Conservation (phyloP, 2,329 filamentous ascomycete genomes). For the Ceratocystis diversiconidia region DNA sequence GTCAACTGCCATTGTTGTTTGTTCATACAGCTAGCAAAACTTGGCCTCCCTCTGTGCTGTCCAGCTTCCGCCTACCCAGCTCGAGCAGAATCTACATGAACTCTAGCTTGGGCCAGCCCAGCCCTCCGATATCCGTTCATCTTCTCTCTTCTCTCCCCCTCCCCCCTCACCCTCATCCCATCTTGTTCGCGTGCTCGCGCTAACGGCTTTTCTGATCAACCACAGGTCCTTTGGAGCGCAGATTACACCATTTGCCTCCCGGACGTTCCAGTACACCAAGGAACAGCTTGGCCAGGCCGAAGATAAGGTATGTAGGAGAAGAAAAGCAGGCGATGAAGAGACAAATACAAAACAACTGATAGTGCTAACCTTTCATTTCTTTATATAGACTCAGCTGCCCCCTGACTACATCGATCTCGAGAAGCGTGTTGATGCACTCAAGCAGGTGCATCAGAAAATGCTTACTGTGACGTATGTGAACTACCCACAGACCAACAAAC, state of each 20-base stretch:
- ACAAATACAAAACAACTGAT: not conserved
- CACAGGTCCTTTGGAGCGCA: conserved; percentile 52
- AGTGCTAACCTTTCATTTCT: not conserved
- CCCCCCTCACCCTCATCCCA: not conserved
- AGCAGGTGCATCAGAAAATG: conserved; percentile 94
- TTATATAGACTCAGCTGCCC: conserved; percentile 71
- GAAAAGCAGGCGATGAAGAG: too few relatives aligned
- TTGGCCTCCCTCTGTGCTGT: not conserved
- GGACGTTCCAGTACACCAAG: conserved; percentile 94
- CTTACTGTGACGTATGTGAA: conserved; percentile 76
- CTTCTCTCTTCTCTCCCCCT: not conserved
- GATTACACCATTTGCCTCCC: conserved; percentile 82
- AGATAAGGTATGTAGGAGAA: conserved; percentile 54
- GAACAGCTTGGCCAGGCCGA: conserved; percentile 91
- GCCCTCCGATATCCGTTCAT: not conserved
- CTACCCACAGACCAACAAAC: not conserved
- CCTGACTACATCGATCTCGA: conserved; percentile 97
- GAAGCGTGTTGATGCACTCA: conserved; percentile 95
- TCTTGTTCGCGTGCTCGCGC: not conserved
- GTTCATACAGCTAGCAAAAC: too few relatives aligned
- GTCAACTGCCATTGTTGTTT: not conserved
- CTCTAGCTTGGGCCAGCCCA: not conserved
- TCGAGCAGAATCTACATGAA: not conserved
- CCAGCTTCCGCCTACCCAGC: not conserved
- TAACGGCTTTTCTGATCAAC: not conserved